A percentile compares a stretch with the other conserved stretches of the same genome.
Evolutionary conservation across 2,329 filamentous ascomycete species (phyloP).

Genomic region (Harringtonia aguacate): DNA sequence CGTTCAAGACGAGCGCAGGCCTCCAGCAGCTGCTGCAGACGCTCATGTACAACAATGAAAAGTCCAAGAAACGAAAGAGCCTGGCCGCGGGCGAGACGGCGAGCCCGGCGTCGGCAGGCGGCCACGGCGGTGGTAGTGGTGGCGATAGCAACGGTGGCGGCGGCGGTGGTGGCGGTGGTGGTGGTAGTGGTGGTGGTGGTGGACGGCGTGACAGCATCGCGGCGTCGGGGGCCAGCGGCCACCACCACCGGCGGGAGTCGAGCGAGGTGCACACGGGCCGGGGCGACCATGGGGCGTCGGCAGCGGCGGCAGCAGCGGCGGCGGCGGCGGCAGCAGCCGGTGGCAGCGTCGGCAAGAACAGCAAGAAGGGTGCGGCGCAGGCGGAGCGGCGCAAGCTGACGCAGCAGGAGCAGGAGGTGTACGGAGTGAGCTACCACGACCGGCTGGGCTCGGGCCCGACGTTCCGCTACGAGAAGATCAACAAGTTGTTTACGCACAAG

Average conservation of each 20-base stretch:
- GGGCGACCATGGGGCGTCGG: background rate
- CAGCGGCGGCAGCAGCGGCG: conserved; percentile 20
- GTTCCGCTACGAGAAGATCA: conserved; percentile 77
- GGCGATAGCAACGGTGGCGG: conserved; percentile 12
- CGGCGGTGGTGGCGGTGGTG: background rate
- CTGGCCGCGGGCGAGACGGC: conserved; percentile 49
- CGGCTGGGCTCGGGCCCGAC: conserved; percentile 76
- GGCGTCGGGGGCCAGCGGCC: conserved; percentile 22
- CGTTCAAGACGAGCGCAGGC: conserved; percentile 73
- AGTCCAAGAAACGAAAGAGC: conserved; percentile 78
- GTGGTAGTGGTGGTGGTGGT: conserved; percentile 19
- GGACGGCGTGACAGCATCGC: conserved; percentile 44
- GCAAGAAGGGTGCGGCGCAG: conserved; percentile 39
- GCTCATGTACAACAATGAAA: conserved; percentile 65
- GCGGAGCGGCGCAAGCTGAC: conserved; percentile 60
- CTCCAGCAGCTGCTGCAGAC: conserved; percentile 72
- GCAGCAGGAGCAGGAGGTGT: conserved; percentile 64
- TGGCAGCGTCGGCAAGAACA: conserved; percentile 20
- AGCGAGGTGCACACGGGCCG: background rate
- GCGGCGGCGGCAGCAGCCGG: conserved; percentile 26
- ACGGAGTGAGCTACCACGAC: conserved; percentile 78
- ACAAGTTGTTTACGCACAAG: conserved; percentile 69
- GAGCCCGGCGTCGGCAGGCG: conserved; percentile 29
- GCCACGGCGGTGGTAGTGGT: conserved; percentile 17
- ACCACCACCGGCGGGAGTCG: conserved; percentile 7